Base-by-base conservation (phyloP, 345 rosid species). In the Passiflora organensis region DNA sequence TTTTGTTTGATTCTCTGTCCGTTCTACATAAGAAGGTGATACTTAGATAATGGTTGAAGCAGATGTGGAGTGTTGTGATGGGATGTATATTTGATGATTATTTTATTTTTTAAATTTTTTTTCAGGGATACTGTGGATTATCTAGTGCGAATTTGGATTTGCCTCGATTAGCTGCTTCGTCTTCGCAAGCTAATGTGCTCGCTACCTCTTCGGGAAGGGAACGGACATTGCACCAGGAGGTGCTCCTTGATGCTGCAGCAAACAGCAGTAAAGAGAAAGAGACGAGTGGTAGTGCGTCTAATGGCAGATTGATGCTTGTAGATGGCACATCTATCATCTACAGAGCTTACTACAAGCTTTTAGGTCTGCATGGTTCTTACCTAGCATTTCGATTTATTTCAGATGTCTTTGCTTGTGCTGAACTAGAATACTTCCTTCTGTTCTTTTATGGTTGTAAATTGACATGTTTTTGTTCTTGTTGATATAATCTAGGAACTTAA, bases 311-410 rank as follows among this genome's bases (percentile, higher is more conserved):
- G 58, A 86, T 93, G 99, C 95, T 93, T 52, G 78, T 93, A 65
- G 99, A 93, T 73, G 96, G 96, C 51, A 86, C 99, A 37, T 80
- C 99, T 23, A 60, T 93, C 72, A 86, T 93, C 19, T 93, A 89
- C 70, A 76, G 99, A 78, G 87, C 95, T 55, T 93, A 93, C 78
- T 89, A 73, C 82, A 93, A 93, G 87, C 91, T 89, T 62, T 68
- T 93, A 72, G 96, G 99, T 93, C 77, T 59, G 59, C 20, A 18
- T 6, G n/a, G n/a, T n/a, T n/a, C n/a, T n/a, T n/a, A n/a, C n/a
- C n/a, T n/a, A n/a, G n/a, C n/a, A n/a, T n/a, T n/a, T n/a, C n/a
- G 13, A 15, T 8, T 60, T 38, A 13, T 51, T 17, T 44, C 5
- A 41, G 48, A 48, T 48, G 32, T 24, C 14, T 37, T 43, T 42